Evolutionary conservation across 306 rosid genomes (phyloP).

Genomic region (Mucuna pruriens): DNA sequence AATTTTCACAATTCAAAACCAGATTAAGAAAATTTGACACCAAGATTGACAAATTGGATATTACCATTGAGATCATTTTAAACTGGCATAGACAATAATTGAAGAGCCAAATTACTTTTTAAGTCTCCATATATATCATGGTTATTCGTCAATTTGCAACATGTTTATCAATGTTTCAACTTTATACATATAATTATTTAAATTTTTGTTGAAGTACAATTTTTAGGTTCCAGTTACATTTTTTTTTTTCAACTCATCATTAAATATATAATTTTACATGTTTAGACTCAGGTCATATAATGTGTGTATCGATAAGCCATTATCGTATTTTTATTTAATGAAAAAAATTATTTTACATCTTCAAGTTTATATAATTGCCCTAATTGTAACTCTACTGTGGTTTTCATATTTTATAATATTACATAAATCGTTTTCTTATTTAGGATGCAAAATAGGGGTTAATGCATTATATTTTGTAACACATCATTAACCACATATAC

Average conservation of each 20-base stretch:
- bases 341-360: neutral
- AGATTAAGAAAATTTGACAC: too few species aligned
- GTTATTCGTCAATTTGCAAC: neutral
- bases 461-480: neutral
- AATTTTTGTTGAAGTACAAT: neutral
- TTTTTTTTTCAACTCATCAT: neutral
- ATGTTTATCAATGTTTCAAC: neutral
- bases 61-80: neutral
- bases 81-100: neutral
- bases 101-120: neutral
- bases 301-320: neutral
- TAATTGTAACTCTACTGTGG: neutral
- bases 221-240: neutral
- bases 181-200: neutral
- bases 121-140: neutral
- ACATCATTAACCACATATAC: neutral
- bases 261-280: neutral
- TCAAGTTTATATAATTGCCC: neutral
- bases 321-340: neutral
- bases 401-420: neutral
- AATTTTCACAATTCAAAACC: slow-evolving; percentile 11
- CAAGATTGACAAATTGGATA: neutral
- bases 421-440: neutral
- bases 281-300: neutral
- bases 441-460: neutral